Evolutionary conservation across 2,329 filamentous ascomycete species (phyloP), one percentile per base, ranked within the genome.

Genomic region (Cercospora citrullina): DNA sequence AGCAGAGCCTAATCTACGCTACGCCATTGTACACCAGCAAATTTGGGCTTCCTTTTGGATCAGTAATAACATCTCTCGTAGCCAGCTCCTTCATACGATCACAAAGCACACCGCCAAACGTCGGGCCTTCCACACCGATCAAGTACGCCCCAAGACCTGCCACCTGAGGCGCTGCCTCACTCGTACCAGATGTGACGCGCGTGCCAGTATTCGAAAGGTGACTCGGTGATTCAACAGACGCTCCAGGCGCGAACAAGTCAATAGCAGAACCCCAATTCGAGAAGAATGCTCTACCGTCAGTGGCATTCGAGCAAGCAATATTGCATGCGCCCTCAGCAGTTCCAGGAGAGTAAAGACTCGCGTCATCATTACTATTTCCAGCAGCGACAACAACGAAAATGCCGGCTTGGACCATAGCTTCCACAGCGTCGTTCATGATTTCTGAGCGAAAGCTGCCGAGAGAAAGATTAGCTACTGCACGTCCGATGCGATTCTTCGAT

Each of bases 71-170:
- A 60, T 60, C 57, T 21, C 57, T 30, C 21, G 79, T 79, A 36
- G 80, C 78, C 30, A 84, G 79, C 60, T 76, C 74, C 71, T 79
- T 75, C 71, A 89, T 82, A 72, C 83, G 82, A 63, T 76, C 59
- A 73, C 81, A 83, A 28, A 89, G 82, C 9, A 59, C 67, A 5
- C 23, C 76, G 0, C 85, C 83, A 16, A 79, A 80, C 48, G 68
- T 77, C 67, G 80, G 36, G 1, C 36, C 36, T n/a, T 42, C 36
- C 2, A 42, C 36, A 4, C 36, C 36, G 0, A 42, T 42, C 36
- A 42, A 42, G 3, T 42, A 42, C 16, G 36, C 36, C 2, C 36
- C 16, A 8, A 42, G 36, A 42, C 36, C 36, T 9, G 36, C 36
- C 3, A 42, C 36, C 36, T 42, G 36, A 4, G 36, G 36, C 3